Evolutionary conservation across 768 basidiomycete species (phyloP).

Genomic region (Russula emetica): DNA sequence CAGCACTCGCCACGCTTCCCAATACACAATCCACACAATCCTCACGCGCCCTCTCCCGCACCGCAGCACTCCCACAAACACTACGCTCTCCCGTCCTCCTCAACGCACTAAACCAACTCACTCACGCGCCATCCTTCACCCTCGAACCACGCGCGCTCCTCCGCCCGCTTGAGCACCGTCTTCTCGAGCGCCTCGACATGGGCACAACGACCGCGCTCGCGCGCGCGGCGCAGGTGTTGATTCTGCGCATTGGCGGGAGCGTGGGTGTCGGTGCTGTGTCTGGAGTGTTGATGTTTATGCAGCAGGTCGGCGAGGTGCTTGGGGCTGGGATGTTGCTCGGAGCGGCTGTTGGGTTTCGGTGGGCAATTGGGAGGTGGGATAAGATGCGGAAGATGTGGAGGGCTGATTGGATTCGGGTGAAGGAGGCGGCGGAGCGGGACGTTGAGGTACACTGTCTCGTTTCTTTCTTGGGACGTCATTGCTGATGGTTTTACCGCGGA

Average conservation of each 20-base stretch:
- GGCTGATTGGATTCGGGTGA: conserved; percentile 32
- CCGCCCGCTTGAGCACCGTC: conserved; percentile 24
- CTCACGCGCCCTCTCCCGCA: conserved; percentile 9
- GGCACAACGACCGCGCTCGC: conserved; percentile 27
- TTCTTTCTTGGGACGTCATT: not conserved
- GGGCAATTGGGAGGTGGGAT: conserved; percentile 33
- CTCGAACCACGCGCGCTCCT: conserved; percentile 23
- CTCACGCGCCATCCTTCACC: conserved; percentile 18
- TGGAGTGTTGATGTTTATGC: conserved; percentile 22
- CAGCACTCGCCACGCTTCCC: conserved; percentile 20
- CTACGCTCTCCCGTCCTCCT: conserved; percentile 28
- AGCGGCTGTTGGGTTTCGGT: conserved; percentile 26
- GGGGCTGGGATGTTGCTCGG: conserved; percentile 30
- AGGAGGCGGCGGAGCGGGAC: conserved; percentile 33
- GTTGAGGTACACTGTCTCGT: conserved; percentile 24
- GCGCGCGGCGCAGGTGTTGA: conserved; percentile 31
- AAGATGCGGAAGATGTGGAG: conserved; percentile 31
- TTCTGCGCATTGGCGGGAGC: conserved; percentile 23
- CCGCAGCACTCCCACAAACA: conserved; percentile 16
- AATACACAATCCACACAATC: conserved; percentile 4
- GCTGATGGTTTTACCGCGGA: not conserved
- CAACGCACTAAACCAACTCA: conserved; percentile 28
- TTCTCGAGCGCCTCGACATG: conserved; percentile 21
- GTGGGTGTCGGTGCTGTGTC: conserved; percentile 27
- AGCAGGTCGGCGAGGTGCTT: conserved; percentile 25